A percentile compares a stretch with the other conserved stretches of the same genome.
Conservation (phyloP, 225 moss, liverwort and hornwort species). For the Marchantia polymorpha region DNA sequence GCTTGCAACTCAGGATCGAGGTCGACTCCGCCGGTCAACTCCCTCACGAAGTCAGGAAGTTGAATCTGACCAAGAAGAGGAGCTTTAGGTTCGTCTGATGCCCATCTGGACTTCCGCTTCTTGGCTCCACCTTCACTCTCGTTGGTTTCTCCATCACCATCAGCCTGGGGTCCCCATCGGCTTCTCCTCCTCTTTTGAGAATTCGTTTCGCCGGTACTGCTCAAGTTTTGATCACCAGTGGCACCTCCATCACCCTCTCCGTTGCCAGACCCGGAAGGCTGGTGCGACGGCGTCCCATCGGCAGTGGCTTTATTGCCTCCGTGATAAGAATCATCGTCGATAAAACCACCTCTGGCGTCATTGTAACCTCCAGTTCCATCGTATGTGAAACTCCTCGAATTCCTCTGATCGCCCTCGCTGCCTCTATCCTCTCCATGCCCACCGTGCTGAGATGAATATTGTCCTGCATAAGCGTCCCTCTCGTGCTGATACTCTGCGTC, state of each 20-base stretch:
- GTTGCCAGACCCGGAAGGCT: constrained; percentile 36
- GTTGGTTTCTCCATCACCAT: constrained; percentile 77
- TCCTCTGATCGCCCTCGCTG: constrained; percentile 22
- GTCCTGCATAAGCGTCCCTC: constrained; percentile 32
- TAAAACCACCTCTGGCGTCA: constrained; percentile 27
- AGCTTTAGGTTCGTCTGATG: constrained; percentile 82
- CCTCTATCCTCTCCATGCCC: constrained; percentile 18
- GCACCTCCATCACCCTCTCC: constrained; percentile 40
- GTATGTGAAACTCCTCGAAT: constrained; percentile 18
- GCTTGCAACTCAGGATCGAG: constrained; percentile 96
- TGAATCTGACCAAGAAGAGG: constrained; percentile 91
- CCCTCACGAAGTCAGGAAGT: constrained; percentile 94
- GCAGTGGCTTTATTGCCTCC: constrained; percentile 18
- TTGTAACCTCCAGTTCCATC: constrained; percentile 40
- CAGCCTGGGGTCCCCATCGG: constrained; percentile 91
- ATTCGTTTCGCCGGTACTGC: constrained; percentile 57
- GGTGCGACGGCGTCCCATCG: constrained; percentile 18
- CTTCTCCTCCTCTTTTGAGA: constrained; percentile 91
- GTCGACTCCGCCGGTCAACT: constrained; percentile 95
- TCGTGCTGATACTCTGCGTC: constrained; percentile 17
- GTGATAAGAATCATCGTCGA: constrained; percentile 24
- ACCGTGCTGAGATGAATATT: constrained; percentile 30
- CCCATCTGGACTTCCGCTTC: constrained; percentile 98
- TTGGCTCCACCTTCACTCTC: constrained; percentile 79
- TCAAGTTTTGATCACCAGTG: constrained; percentile 48